Evolutionary conservation across 371 early-diverging fungal species (phyloP), one percentile per base, ranked within the genome.

Genomic region (Mortierella sp.): DNA sequence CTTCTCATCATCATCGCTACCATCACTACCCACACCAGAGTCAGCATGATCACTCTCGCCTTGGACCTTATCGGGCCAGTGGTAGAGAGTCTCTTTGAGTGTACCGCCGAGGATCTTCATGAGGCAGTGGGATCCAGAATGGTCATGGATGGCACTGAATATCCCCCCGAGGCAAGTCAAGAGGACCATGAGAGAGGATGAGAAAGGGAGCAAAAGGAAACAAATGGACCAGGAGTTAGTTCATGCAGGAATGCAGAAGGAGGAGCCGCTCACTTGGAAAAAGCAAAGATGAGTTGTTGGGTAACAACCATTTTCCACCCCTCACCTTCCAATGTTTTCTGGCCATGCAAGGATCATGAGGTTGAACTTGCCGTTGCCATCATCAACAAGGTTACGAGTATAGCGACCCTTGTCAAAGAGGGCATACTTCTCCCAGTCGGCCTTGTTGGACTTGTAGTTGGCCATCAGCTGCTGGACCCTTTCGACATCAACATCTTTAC

Each of bases 321-420:
- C 54, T 53, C 83, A 91, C 92, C 92, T 92, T 58, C 82, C 74
- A 52, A 90, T 89, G 41, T 86, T 88, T 51, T 88, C 88, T 56
- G 90, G 91, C 97, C 97, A 97, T 28, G 93, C 94, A 19, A 97
- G 83, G 48, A 96, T 86, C 81, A 97, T 91, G 31, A 97, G 85
- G 76, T 97, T 96, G 84, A 94, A 97, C 83, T 92, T 89, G 71
- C 95, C 96, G 68, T 96, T 95, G 41, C 96, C 97, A 67, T 90
- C 90, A 72, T 96, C 97, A 22, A 97, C 90, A 28, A 95, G 82
- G 79, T 95, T 96, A 55, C 94, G 88, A 34, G 94, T 93, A 80
- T 94, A 94, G 48, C 88, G 82, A 28, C 86, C 80, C 58, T 88
- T 85, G 62, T 94, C 93, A 79, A 92, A 96, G 55, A 89, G 77